Base-by-base conservation (phyloP, 2,329 filamentous ascomycete genomes). In the Aspergillus sp. region DNA sequence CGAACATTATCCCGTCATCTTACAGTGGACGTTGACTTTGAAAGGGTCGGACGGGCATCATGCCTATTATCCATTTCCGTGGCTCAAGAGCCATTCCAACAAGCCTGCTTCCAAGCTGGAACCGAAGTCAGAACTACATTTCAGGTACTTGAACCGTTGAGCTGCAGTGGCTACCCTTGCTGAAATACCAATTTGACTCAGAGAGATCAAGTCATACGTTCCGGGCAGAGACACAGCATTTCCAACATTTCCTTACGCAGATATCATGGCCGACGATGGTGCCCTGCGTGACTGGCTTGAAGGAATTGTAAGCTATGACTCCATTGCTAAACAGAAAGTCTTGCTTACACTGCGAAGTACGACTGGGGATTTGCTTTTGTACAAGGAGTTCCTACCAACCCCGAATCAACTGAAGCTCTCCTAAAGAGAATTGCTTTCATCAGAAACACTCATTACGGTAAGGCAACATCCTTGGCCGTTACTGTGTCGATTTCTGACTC, bases 381-480 rank as follows among this genome's bases (percentile, higher is more conserved):
- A 15, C 83, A 87, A 51, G 80, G 82, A 47, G 89, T 89, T 13
- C 91, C 92, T 12, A 80, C 87, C 1, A 83, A 83, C 5, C 90
- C 91, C 0, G 82, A 88, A 65, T 84, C 88, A 5, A 97, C 93
- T 0, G 78, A 94, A 75, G 74, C 80, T n/a, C 81, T 97, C 1
- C 81, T 98, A 2, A 85, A 91, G 70, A 86, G 87, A 57, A 96
- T 99, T 64, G 87, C 92, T 0, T 94, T 94, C 65, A 93, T 98
- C 69, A 87, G 93, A 17, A 83, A 89, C 63, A 99, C 95, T 0
- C 95, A 98, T 74, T 99, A 98, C 75, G 94, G 91, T 80, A 86
- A 84, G n/a, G 2, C 15, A 50, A 25, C n/a, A 13, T 47, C n/a
- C 19, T 43, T 25, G n/a, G 12, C 1, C 15, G 36, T 49, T 19